Conservation (phyloP, 2,329 filamentous ascomycete genomes). For the Aspergillus texensis region DNA sequence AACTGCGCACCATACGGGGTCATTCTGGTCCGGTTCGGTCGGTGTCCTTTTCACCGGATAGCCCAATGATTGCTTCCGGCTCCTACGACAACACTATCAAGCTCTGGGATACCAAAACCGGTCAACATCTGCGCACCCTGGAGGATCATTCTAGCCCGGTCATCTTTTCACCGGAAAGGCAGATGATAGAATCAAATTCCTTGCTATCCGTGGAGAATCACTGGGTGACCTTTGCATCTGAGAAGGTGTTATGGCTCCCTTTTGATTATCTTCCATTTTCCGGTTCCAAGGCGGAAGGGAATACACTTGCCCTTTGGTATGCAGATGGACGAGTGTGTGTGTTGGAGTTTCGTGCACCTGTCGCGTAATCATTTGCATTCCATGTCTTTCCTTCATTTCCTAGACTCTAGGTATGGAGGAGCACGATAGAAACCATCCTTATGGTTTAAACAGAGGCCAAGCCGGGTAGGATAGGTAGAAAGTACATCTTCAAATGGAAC, state of each 20-base stretch:
- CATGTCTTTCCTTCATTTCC: no score
- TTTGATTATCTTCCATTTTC: not conserved
- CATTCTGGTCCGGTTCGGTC: not conserved
- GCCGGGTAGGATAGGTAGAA: no score
- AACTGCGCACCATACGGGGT: not conserved
- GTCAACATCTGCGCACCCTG: not conserved
- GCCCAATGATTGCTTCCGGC: not conserved
- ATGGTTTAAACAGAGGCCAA: no score
- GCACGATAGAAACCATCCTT: no score
- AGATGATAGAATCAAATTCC: constrained; percentile 8
- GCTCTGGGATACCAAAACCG: not conserved
- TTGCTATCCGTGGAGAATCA: not conserved
- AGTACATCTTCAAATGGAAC: no score
- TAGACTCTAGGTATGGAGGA: no score
- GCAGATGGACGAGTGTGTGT: not conserved
- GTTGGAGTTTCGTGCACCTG: no score
- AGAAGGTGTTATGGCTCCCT: not conserved
- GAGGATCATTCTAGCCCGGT: not conserved
- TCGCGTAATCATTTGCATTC: no score
- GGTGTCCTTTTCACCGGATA: not conserved
- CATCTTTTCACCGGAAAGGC: constrained; percentile 18
- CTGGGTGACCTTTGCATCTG: not conserved
- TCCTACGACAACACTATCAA: not conserved
- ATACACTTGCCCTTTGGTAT: not conserved
- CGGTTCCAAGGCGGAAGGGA: not conserved